phyloP scores from a whole-genome alignment of 129 eudicot genomes.

The Sambucus nigra region DNA sequence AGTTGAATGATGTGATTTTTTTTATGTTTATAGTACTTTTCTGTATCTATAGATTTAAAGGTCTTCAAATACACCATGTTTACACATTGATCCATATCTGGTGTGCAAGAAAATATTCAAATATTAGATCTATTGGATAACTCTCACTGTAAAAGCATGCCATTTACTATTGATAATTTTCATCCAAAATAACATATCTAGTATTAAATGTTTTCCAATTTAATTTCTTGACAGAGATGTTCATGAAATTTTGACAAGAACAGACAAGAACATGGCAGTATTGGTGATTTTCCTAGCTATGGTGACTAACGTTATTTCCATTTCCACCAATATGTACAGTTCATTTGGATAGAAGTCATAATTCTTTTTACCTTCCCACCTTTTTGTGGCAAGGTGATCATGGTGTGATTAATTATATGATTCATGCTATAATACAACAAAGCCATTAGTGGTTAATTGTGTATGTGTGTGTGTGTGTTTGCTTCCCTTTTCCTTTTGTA shows the following conservation, averaged over 20 bases:
- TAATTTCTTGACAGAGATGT: constrained; percentile 40
- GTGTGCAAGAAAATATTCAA: too few species aligned
- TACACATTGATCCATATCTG: too few species aligned
- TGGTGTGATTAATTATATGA: not conserved
- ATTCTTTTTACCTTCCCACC: too few species aligned
- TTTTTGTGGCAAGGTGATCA: not conserved
- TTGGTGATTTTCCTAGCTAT: constrained; percentile 53
- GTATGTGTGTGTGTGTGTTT: too few species aligned
- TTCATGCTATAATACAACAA: not conserved
- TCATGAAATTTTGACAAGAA: constrained; percentile 41
- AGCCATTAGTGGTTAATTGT: not conserved
- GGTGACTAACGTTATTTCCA: constrained; percentile 58
- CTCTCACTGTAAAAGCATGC: too few species aligned
- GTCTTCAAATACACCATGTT: too few species aligned
- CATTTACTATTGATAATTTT: not conserved
- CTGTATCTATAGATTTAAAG: too few species aligned
- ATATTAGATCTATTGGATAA: too few species aligned
- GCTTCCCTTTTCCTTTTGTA: too few species aligned
- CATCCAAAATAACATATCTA: too few species aligned
- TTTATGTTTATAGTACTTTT: too few species aligned
- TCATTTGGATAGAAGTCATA: constrained; percentile 16
- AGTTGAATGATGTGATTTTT: too few species aligned
- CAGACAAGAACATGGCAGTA: constrained; percentile 54
- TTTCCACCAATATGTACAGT: constrained; percentile 46
- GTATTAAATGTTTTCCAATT: not conserved